These are phyloP conservation scores for Termitomyces sp. DNA, from an alignment of 768 basidiomycete species.

Conservation along the genomic window DNA sequence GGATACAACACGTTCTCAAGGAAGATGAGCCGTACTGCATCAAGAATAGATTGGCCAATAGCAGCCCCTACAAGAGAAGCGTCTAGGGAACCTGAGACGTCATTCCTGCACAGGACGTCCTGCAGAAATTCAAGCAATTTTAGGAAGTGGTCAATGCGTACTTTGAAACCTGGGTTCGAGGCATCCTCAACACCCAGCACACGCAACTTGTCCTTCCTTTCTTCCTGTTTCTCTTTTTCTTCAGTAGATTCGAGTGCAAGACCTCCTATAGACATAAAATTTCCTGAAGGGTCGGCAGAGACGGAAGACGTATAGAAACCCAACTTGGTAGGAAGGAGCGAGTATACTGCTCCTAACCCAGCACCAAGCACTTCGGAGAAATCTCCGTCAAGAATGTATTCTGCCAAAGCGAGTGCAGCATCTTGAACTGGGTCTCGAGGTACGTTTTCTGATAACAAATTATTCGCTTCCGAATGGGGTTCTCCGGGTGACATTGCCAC, in stretches of 20 bases:
- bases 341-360: slow-evolving; percentile 89
- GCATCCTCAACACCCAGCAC: slow-evolving; percentile 75
- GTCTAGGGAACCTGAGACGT: slow-evolving; percentile 41
- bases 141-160: slow-evolving; percentile 81
- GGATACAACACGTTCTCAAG: slow-evolving; percentile 92
- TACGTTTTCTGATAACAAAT: slow-evolving; percentile 25
- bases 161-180: slow-evolving; percentile 66
- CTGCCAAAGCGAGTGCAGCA: slow-evolving; percentile 81
- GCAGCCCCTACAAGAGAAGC: slow-evolving; percentile 67
- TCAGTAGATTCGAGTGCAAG: slow-evolving; percentile 48
- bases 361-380: slow-evolving; percentile 97
- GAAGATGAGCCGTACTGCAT: slow-evolving; percentile 80
- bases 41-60: slow-evolving; percentile 78
- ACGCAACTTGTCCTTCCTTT: slow-evolving; percentile 43
- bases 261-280: slow-evolving; percentile 72
- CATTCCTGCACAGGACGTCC: slow-evolving; percentile 75
- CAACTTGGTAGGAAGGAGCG: slow-evolving; percentile 83
- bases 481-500: slow-evolving; percentile 87
- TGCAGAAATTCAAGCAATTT: slow-evolving; percentile 89
- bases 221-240: slow-evolving; percentile 45
- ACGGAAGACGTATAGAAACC: slow-evolving; percentile 48
- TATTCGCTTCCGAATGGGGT: slow-evolving; percentile 25
- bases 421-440: slow-evolving; percentile 69
- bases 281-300: slow-evolving; percentile 31
- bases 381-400: slow-evolving; percentile 95